Base-by-base conservation (phyloP, 805 yeast genomes). In the Myxozyma lipomycoides region DNA sequence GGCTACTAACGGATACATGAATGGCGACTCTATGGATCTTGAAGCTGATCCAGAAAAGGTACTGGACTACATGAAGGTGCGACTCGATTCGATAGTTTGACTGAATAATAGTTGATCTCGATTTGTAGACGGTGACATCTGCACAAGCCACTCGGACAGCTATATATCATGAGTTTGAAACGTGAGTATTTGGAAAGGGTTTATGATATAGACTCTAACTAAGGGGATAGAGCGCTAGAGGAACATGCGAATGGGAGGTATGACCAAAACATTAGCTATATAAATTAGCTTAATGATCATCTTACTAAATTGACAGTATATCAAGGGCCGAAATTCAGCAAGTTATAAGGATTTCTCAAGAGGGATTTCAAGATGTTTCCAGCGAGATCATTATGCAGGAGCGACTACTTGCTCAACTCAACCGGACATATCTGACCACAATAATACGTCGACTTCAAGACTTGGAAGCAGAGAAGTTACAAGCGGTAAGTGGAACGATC, bases 81-180 rank as follows among this genome's bases (percentile, higher is more conserved):
- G 44, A 3, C 4, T 12, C 32, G 12, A 12, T 28, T 12, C 32
- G 7, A 12, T 7, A 9, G 10, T 34, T 17, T 24, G n/a, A 24
- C 24, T 15, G 34, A 4, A 21, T 30, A 21, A 36, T 22, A 4
- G 30, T 19, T 3, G 26, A 17, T 48, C 17, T 40, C 17, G 6
- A 35, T n/a, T 25, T 9, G 6, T 25, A 54, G 56, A 42, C 51
- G 15, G 46, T 48, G 34, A 46, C 46, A 9, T 17, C 53, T 2
- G 59, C 59, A 26, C 59, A 55, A 30, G 53, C 54, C 9, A 55
- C 59, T 5, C 41, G 59, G 36, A 55, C 59, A n/a, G 59, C 56
- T 24, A 41, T 55, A 17, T 52, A 52, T 41, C 59, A 55, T 25
- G 59, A 55, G 43, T 55, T 55, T 48, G 59, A 55, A 21, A 44